Base-by-base conservation (phyloP, 2,329 filamentous ascomycete species). In the Corynespora cassiicola region DNA sequence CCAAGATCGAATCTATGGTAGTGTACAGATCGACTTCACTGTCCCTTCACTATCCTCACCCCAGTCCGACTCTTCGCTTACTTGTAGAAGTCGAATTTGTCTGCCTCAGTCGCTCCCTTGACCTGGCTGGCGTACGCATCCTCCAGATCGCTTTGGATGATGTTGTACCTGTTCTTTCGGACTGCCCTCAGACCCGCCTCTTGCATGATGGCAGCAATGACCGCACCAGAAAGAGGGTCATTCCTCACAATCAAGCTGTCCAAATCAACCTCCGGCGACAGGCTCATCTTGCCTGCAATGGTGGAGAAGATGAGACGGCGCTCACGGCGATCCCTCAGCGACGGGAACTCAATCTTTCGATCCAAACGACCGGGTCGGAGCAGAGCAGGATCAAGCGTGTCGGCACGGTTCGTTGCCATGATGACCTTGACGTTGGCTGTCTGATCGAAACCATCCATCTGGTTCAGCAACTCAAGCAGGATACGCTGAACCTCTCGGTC, bases 401-500 rank as follows among this genome's bases (percentile, higher is more conserved):
- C 94, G 53, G 94, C 92, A 68, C 94, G 87, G 78, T 99, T 99
- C 55, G 94, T 99, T 54, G 94, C 94, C 94, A 99, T 99, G 75
- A 99, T 99, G 68, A 99, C 94, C 78, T 99, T 99, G 73, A 99
- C 94, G 72, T 99, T 99, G 69, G 90, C 88, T 0, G 90, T 96
- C 73, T 99, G 94, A 71, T 99, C 94, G 76, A 99, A 99, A 52
- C 94, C 94, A 69, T 99, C 94, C 94, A 99, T 99, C 75, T 99
- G 94, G 76, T 99, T 99, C 51, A 99, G 85, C 54, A 99, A 77
- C 71, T 99, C 94, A 45, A 99, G 85, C 43, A 99, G 78, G 63
- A 99, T 99, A 80, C 94, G 92, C 76, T 99, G 94, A 11, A 99
- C 94, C 74, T 99, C 94, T 75, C 94, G 85, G 67, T 99, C 94